Percentiles rank a stretch among this genome's conserved stretches.
phyloP scores from a whole-genome alignment of 2,329 filamentous ascomycete species.

The Hymenoscyphus salicellus region DNA sequence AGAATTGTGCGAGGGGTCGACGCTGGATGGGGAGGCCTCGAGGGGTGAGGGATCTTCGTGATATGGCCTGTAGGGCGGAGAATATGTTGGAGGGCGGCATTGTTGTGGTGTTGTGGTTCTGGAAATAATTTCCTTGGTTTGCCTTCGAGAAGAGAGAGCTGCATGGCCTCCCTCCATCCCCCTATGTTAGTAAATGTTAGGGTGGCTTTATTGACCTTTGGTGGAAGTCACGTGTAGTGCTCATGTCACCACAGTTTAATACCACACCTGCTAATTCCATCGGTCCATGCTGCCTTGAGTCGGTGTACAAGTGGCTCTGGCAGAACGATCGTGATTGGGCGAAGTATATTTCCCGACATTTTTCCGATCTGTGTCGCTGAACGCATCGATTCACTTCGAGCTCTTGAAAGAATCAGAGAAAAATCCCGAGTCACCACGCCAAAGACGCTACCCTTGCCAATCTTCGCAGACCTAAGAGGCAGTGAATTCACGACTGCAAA shows the following conservation, averaged over 20 bases:
- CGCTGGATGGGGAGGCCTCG: not conserved
- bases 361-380: too few relatives aligned
- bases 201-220: too few relatives aligned
- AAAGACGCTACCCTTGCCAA: not conserved
- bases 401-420: not conserved
- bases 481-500: not conserved
- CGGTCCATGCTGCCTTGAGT: too few relatives aligned
- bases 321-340: not conserved
- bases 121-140: not conserved
- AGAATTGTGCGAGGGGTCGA: constrained; percentile 6
- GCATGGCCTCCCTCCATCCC: too few relatives aligned
- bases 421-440: not conserved
- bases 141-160: too few relatives aligned
- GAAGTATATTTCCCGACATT: not conserved
- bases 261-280: too few relatives aligned
- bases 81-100: constrained; percentile 12
- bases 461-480: not conserved
- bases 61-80: constrained; percentile 7
- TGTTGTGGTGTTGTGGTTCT: not conserved
- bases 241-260: too few relatives aligned
- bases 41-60: not conserved
- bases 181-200: not conserved
- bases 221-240: too few relatives aligned
- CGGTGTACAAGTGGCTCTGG: too few relatives aligned
- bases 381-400: not conserved